Evolutionary conservation across 139 green algal genomes (phyloP).

Genomic region (Picochlorum sp.): DNA sequence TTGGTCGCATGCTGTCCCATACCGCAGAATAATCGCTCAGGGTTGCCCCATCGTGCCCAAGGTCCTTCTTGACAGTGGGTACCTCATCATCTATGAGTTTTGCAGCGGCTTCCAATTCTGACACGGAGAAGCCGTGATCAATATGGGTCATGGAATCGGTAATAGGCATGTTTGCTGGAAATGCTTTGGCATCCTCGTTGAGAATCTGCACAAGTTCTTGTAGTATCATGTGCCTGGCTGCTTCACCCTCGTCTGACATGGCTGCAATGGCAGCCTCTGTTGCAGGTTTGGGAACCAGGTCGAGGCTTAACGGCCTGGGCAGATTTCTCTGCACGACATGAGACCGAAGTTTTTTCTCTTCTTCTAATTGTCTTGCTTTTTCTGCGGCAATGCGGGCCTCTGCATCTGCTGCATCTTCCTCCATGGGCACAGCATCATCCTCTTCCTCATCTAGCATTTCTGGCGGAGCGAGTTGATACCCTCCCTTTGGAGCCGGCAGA

Average conservation of each 20-base stretch:
- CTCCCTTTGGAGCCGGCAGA: constrained; percentile 81
- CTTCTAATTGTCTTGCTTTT: constrained; percentile 36
- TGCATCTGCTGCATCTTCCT: constrained; percentile 36
- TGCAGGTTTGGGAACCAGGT: constrained; percentile 27
- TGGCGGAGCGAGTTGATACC: constrained; percentile 77
- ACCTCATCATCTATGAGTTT: constrained; percentile 3
- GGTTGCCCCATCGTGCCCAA: not conserved
- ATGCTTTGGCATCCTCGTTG: constrained; percentile 55
- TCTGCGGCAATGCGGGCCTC: constrained; percentile 50
- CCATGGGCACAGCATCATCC: constrained; percentile 7
- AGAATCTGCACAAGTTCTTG: constrained; percentile 36
- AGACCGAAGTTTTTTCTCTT: constrained; percentile 35
- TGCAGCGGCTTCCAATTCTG: constrained; percentile 2
- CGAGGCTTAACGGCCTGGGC: constrained; percentile 48
- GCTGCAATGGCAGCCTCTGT: constrained; percentile 17
- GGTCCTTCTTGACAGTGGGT: not conserved
- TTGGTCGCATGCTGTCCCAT: constrained; percentile 31
- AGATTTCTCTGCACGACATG: constrained; percentile 68
- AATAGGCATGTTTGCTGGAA: constrained; percentile 29
- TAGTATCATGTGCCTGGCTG: constrained; percentile 61
- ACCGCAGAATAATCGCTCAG: constrained; percentile 46
- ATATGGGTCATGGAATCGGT: not conserved
- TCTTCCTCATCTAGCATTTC: constrained; percentile 39
- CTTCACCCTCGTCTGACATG: constrained; percentile 26
- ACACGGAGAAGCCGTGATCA: not conserved